These are phyloP conservation scores for Trichoderma arundinaceum DNA, from an alignment of 2,329 filamentous ascomycete genomes.

Conservation along the genomic window DNA sequence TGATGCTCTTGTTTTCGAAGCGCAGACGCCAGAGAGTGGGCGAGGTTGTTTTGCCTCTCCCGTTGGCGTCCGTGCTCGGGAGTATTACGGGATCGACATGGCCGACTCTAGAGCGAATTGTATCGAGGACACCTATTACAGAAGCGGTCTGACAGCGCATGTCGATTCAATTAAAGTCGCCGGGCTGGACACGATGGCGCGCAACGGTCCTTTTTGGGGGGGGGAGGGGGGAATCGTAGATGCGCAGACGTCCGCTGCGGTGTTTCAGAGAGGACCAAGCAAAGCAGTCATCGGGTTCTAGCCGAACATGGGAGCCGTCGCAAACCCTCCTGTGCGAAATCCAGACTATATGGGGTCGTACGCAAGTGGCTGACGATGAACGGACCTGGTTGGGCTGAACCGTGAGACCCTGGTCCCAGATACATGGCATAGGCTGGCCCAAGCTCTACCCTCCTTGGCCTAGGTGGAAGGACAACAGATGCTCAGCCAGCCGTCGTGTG, in stretches of 20 bases:
- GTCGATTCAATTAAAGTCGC: conserved; percentile 3
- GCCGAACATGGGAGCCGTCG: conserved; percentile 10
- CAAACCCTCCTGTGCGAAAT: conserved; percentile 11
- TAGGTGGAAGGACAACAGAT: conserved; percentile 24
- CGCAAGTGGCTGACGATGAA: conserved; percentile 29
- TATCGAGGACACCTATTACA: background rate
- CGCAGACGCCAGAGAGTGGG: background rate
- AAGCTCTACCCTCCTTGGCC: conserved; percentile 17
- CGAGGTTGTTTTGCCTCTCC: background rate
- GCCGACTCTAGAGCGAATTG: background rate
- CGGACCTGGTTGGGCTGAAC: conserved; percentile 29
- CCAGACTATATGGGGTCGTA: conserved; percentile 12
- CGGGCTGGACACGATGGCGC: background rate
- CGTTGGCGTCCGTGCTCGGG: background rate
- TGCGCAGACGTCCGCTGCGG: conserved; percentile 4
- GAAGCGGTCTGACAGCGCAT: background rate
- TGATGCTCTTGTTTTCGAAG: background rate
- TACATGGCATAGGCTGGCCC: conserved; percentile 26
- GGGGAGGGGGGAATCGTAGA: background rate
- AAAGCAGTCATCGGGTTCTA: background rate
- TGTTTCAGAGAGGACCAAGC: conserved; percentile 2
- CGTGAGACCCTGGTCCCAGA: conserved; percentile 27
- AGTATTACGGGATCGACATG: background rate
- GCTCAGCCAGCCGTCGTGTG: conserved; percentile 30
- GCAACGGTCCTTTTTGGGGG: background rate